phyloP scores from a whole-genome alignment of 257 asterid genomes.

The Solanum sitiens region DNA sequence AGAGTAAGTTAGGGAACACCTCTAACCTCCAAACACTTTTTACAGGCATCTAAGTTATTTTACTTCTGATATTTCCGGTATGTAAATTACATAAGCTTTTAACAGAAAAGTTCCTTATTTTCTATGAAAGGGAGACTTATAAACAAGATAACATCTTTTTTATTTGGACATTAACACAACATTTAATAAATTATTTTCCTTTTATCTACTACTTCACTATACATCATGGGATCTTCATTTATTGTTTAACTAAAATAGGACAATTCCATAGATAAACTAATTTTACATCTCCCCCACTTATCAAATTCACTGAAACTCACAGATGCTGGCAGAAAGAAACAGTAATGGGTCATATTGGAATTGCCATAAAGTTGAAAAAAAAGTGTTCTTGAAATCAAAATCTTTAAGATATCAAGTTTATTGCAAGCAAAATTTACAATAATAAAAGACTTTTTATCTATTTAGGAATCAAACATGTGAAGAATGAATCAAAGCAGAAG shows the following conservation, averaged over 20 bases:
- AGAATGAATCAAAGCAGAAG: neutral
- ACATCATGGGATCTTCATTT: neutral
- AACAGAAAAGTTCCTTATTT: neutral
- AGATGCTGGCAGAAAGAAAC: neutral
- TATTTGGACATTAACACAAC: neutral
- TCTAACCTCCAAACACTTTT: neutral
- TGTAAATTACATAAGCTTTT: neutral
- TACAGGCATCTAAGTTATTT: neutral
- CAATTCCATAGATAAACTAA: too few species aligned
- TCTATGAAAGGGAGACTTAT: neutral
- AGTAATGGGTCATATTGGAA: neutral
- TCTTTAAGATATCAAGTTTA: neutral
- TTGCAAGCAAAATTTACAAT: neutral
- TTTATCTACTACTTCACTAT: neutral
- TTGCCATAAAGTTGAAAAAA: neutral
- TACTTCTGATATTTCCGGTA: neutral
- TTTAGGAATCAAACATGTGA: neutral
- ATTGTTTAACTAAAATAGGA: neutral
- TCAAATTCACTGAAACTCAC: neutral
- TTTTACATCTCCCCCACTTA: neutral
- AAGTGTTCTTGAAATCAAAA: neutral
- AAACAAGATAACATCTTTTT: neutral
- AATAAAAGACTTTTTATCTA: neutral
- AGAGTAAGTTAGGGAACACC: neutral
- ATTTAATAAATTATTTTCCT: neutral